Evolutionary conservation across 2,329 filamentous ascomycete genomes (phyloP), one percentile per base, ranked within the genome.

Genomic region (Aspergillus uvarum): DNA sequence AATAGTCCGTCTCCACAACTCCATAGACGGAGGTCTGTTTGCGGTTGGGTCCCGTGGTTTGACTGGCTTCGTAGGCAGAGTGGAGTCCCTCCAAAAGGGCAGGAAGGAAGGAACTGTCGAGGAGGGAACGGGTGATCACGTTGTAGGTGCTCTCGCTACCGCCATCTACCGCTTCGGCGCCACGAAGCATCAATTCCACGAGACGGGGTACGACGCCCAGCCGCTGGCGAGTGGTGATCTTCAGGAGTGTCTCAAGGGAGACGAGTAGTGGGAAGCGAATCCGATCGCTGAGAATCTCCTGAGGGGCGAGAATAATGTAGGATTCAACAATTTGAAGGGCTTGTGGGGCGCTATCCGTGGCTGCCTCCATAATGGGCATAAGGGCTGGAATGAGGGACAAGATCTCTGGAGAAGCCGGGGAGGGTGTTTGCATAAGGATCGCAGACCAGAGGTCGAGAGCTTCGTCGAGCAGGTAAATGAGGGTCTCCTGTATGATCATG

Each of bases 381-480:
- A 86, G 82, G 50, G 83, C 77, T n/a, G 85, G 83, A 2, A 86
- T 82, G 38, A 94, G 80, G 3, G 81, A 79, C 4, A 89, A 74
- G n/a, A 93, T 77, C 14, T 87, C 85, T 0, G 82, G 77, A 0
- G 86, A 82, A 14, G 76, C 77, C 0, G 89, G 87, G 12, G 85
- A 77, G 7, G 83, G 81, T 59, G 87, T 88, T 68, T 91, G 86
- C 63, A 81, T 81, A 42, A 93, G 76, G 11, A 97, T 86, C 2
- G 89, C 86, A 35, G 85, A 83, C 94, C 94, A 98, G 3, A 99
- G 84, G 58, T 97, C 93, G 14, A 98, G 81, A 0, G 92, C 91
- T 73, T 99, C 95, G 63, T 98, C 95, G 12, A 96, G 86, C 11
- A 99, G 85, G 69, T 96, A 95, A 2, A 93, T 79, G 66, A 91